Percentiles rank a stretch among this genome's conserved stretches.
phyloP scores from a whole-genome alignment of 768 basidiomycete species.

The Lactarius hengduanensis region DNA sequence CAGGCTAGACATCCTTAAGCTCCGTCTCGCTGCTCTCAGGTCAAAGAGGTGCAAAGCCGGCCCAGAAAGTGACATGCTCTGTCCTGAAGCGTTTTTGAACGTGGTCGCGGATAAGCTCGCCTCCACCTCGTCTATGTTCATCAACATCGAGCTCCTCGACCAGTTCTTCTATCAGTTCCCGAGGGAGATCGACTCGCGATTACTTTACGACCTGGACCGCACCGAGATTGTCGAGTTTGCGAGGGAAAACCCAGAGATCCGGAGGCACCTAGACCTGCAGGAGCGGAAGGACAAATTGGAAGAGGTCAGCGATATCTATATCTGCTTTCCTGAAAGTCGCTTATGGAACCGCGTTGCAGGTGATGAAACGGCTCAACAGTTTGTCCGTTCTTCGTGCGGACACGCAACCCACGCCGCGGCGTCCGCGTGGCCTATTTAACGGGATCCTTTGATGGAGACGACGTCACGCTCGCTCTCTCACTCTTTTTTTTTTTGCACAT shows the following conservation, averaged over 20 bases:
- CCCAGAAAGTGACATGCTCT: constrained; percentile 84
- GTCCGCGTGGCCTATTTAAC: constrained; percentile 78
- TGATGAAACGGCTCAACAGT: constrained; percentile 94
- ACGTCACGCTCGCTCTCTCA: neutral
- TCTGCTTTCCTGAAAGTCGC: neutral
- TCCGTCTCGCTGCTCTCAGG: constrained; percentile 81
- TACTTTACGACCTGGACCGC: constrained; percentile 92
- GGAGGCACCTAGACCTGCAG: constrained; percentile 87
- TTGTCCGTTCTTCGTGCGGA: constrained; percentile 86
- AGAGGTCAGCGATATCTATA: constrained; percentile 52
- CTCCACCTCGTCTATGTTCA: constrained; percentile 95
- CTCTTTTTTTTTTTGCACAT: neutral
- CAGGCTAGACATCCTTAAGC: constrained; percentile 76
- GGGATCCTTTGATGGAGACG: constrained; percentile 54
- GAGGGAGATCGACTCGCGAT: constrained; percentile 91
- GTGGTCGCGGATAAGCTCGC: constrained; percentile 97
- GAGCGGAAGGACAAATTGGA: constrained; percentile 94
- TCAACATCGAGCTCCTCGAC: constrained; percentile 96
- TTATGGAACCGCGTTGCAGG: constrained; percentile 43
- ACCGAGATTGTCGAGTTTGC: constrained; percentile 90
- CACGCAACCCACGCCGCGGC: constrained; percentile 66
- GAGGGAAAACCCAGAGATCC: constrained; percentile 85
- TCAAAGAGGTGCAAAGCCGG: constrained; percentile 87
- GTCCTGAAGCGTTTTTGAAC: constrained; percentile 96
- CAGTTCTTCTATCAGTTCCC: constrained; percentile 99